Conservation (phyloP, 768 basidiomycete species). For the Dioszegia hungarica region DNA sequence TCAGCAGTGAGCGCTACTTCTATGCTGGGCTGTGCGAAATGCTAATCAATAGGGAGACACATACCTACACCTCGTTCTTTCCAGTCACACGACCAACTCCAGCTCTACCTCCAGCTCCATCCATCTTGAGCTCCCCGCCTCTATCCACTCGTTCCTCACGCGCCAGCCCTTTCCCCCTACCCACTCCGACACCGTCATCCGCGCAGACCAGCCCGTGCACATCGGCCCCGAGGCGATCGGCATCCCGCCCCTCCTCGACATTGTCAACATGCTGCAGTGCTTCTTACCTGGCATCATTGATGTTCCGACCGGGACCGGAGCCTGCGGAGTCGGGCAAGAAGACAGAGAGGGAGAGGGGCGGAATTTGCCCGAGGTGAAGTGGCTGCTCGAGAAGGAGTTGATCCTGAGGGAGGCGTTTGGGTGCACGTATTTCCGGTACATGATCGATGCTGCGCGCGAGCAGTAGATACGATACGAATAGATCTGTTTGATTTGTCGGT, state of each 20-base stretch:
- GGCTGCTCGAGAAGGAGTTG: slow-evolving; percentile 2
- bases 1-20: background rate
- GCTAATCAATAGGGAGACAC: no score
- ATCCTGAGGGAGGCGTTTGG: slow-evolving; percentile 9
- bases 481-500: background rate
- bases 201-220: background rate
- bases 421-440: slow-evolving; percentile 5
- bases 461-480: background rate
- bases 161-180: background rate
- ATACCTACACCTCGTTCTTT: no score
- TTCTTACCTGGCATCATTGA: background rate
- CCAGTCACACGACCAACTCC: no score
- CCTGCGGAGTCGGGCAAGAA: background rate
- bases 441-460: slow-evolving; percentile 4
- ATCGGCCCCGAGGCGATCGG: background rate
- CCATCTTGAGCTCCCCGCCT: background rate
- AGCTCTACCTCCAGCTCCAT: background rate
- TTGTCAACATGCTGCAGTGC: background rate
- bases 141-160: background rate
- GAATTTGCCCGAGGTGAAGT: background rate
- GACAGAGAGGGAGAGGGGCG: background rate
- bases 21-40: no score
- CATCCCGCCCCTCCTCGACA: background rate
- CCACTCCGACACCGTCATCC: background rate
- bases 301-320: background rate